Percentiles rank a stretch among this genome's conserved stretches.
Evolutionary conservation across 345 rosid species (phyloP).

Genomic region (Theobroma cacao): DNA sequence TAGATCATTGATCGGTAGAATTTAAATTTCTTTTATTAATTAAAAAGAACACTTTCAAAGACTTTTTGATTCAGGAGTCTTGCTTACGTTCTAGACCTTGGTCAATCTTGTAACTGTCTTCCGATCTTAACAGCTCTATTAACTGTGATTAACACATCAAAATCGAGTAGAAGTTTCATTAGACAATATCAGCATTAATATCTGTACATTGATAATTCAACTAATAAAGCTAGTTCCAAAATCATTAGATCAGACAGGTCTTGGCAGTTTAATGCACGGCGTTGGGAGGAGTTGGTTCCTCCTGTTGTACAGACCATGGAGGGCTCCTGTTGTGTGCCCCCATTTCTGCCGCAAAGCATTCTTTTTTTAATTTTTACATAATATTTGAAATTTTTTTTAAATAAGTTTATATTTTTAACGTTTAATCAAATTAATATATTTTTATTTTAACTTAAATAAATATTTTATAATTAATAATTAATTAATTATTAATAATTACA

Average conservation of each 20-base stretch:
- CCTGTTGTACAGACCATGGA: slow-evolving; percentile 83
- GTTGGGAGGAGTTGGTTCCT: slow-evolving; percentile 36
- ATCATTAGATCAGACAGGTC: not conserved
- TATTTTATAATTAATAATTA: too few species aligned
- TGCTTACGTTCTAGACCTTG: not conserved
- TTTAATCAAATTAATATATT: too few species aligned
- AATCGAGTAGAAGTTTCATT: not conserved
- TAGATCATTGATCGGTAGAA: too few species aligned
- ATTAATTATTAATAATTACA: too few species aligned
- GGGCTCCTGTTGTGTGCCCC: slow-evolving; percentile 72
- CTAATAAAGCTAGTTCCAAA: not conserved
- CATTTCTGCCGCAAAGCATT: too few species aligned
- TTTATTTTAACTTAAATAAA: too few species aligned
- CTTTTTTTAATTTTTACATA: too few species aligned
- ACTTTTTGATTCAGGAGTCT: not conserved
- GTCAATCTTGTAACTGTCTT: too few species aligned
- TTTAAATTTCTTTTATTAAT: too few species aligned
- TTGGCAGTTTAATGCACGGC: slow-evolving; percentile 28
- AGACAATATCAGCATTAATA: not conserved
- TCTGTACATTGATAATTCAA: not conserved
- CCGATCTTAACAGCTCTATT: not conserved
- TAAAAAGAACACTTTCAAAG: too few species aligned
- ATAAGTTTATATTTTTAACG: too few species aligned
- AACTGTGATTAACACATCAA: not conserved
- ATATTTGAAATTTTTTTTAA: too few species aligned